A percentile compares a stretch with the other conserved stretches of the same genome.
Conservation (phyloP, 345 rosid species). For the Salix brachista region DNA sequence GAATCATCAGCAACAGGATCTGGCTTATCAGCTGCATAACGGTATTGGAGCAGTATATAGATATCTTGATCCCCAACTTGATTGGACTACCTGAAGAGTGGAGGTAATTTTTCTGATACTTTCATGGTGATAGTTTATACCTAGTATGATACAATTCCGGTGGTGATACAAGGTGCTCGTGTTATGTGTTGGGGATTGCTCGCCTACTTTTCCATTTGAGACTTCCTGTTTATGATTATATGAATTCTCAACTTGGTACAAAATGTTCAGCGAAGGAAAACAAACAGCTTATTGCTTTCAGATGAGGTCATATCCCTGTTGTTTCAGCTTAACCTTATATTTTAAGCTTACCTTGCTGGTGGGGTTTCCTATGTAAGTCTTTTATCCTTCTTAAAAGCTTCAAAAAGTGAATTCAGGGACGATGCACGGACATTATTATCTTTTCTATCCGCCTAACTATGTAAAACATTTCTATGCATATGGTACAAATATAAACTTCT, state of each 20-base stretch:
- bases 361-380: too few relatives aligned
- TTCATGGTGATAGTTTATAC: background rate
- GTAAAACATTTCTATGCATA: background rate
- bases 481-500: background rate
- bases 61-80: conserved; percentile 67
- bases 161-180: background rate
- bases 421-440: background rate
- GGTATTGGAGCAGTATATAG: conserved; percentile 75
- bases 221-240: too few relatives aligned
- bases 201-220: too few relatives aligned
- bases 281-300: too few relatives aligned
- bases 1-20: conserved; percentile 62
- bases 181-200: too few relatives aligned
- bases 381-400: too few relatives aligned
- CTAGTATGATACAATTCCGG: background rate
- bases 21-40: conserved; percentile 63
- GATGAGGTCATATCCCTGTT: too few relatives aligned
- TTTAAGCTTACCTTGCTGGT: too few relatives aligned
- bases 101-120: background rate
- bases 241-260: too few relatives aligned
- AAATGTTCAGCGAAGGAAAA: too few relatives aligned
- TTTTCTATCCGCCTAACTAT: background rate
- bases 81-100: conserved; percentile 63
- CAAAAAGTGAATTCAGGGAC: background rate
- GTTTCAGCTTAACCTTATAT: too few relatives aligned